A percentile compares a stretch with the other conserved stretches of the same genome.
Conservation (phyloP, 805 yeast genomes). For the Wickerhamiella kurtzmanii region DNA sequence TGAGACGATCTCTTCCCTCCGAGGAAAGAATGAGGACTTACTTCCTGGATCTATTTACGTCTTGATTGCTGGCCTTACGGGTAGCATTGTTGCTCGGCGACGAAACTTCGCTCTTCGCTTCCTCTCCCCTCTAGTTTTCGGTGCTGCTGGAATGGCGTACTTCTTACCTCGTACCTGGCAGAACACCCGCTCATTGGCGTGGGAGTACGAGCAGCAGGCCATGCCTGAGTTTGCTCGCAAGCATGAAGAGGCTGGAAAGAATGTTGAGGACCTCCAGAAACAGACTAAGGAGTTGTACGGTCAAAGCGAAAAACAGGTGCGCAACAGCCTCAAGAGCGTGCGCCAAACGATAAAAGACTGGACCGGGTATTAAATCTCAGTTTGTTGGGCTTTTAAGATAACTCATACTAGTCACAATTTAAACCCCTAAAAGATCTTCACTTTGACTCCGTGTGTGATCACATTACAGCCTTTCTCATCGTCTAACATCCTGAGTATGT, state of each 20-base stretch:
- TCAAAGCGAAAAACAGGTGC: constrained; percentile 22
- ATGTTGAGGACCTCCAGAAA: constrained; percentile 33
- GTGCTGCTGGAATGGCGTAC: constrained; percentile 48
- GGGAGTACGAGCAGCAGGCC: constrained; percentile 43
- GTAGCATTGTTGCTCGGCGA: constrained; percentile 60
- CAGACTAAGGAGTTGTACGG: constrained; percentile 34
- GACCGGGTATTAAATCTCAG: constrained; percentile 10
- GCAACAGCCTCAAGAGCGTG: constrained; percentile 2
- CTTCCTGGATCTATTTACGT: constrained; percentile 61
- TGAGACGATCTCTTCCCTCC: constrained; percentile 48
- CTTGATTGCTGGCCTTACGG: constrained; percentile 54
- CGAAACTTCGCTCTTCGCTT: constrained; percentile 43
- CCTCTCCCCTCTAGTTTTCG: constrained; percentile 45
- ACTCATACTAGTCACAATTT: too few species aligned
- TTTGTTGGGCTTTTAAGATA: too few species aligned
- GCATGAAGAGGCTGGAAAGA: constrained; percentile 38
- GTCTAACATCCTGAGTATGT: too few species aligned
- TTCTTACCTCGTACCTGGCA: constrained; percentile 61
- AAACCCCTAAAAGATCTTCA: too few species aligned
- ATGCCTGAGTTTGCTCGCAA: constrained; percentile 52
- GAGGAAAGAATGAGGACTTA: constrained; percentile 50
- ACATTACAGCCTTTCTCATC: too few species aligned
- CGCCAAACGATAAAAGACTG: constrained; percentile 10
- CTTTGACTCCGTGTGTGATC: too few species aligned
- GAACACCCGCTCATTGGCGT: constrained; percentile 44